Base-by-base conservation (phyloP, 2,329 filamentous ascomycete genomes). In the Aspergillus niger region DNA sequence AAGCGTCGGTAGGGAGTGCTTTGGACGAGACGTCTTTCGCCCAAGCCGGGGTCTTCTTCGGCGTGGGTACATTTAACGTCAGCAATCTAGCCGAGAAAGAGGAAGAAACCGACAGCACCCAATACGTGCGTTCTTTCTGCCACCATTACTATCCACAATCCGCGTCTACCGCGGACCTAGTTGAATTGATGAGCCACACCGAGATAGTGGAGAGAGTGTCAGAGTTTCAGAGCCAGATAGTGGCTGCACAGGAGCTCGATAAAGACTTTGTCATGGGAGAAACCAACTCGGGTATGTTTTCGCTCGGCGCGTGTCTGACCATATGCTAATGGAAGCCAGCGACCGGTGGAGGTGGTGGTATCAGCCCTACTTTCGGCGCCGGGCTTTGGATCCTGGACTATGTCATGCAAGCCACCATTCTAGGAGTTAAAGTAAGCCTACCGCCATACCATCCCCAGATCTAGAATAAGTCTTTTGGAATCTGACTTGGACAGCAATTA, bases 361-460 rank as follows among this genome's bases (percentile, higher is more conserved):
- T 79, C 30, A 77, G 76, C 56, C 80, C 80, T 0, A 82, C 80
- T 0, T 83, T 81, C 58, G 81, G 81, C 10, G 80, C 80, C 3
- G 81, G 75, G 1, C 74, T 83, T 4, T 83, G 81, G 81, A 81
- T 81, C n/a, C 73, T 83, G 63, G 81, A 83, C 70, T 82, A 79
- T 51, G 72, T 74, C 4, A 68, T 77, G 67, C 74, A 76, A 58
- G 57, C 66, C 0, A 24, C 75, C 0, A 32, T 71, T 0, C 60
- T 74, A 61, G 75, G 74, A 0, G 81, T 68, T 10, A 54, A 64
- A 43, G 62, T 64, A 51, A 13, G 32, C 10, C 20, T 17, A 1
- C 8, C 15, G 10, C 10, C n/a, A 11, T 26, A 17, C 24, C 13
- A 2, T 2, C 2, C 1, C 8, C 43, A 5, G 10, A 24, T 44